Base-by-base conservation (phyloP, 1,139 yeast genomes). In the Barnettozyma hawaiiensis region DNA sequence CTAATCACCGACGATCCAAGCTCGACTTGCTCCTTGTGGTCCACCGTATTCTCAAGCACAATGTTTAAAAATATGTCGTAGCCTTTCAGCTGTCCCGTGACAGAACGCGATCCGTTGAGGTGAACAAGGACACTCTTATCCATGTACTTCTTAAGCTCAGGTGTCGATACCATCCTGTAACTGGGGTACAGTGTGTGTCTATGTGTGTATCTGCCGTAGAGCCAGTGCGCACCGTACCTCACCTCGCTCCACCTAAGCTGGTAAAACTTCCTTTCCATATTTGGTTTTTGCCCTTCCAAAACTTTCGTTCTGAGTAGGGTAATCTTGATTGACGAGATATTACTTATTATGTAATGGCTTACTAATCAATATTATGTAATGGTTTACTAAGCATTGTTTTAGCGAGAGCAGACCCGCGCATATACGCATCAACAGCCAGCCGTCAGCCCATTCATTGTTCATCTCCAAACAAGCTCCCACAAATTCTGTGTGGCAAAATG, bases 61-160 rank as follows among this genome's bases (percentile, higher is more conserved):
- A 85, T 66, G 58, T 85, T 86, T 55, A 85, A 63, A 58, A 85
- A 85, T 11, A 77, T 66, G 59, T 86, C 96, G 59, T 78, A 86
- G 10, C 96, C 96, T 58, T 85, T 70, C 45, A 86, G 70, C 7
- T 76, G 73, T 2, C 96, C 96, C 4, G 75, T 71, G 7, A 86
- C 78, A 50, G 75, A 78, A 45, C 95, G 71, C 15, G 84, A 67
- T 7, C 95, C 92, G 59, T 85, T 85, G 47, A 87, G 69, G 56
- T 81, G 85, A 20, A 86, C 68, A 12, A 78, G 68, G 31, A 86
- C 71, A 60, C 78, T 75, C 63, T 84, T 84, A 61, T 84, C 90
- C 78, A 85, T 74, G 60, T 85, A 86, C 85, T 72, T 72, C 52
- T 73, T 73, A 50, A 75, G 58, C 57, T 82, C 90, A 12, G 92